Percentiles rank a stretch among this genome's conserved stretches.
Conservation (phyloP, 805 yeast species). For the Kregervanrija fluxuum region DNA sequence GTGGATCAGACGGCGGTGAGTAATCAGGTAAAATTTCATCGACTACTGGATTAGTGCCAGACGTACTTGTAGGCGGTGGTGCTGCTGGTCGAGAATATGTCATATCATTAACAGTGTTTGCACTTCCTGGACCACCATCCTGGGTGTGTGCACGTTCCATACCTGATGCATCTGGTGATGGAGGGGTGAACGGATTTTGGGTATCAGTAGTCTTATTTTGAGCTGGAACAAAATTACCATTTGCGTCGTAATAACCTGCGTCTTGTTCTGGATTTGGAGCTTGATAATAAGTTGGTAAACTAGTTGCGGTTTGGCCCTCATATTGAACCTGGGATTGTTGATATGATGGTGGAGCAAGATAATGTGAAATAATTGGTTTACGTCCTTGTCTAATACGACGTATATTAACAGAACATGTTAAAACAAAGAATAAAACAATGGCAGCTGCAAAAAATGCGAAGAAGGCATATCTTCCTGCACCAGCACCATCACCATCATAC, state of each 20-base stretch:
- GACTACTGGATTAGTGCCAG: background rate
- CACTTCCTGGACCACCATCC: constrained; percentile 1
- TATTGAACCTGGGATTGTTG: constrained; percentile 47
- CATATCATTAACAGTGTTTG: constrained; percentile 1
- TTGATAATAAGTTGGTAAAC: constrained; percentile 63
- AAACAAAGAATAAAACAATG: constrained; percentile 37
- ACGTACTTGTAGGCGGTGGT: constrained; percentile 1
- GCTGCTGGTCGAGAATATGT: background rate
- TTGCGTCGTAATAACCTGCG: constrained; percentile 66
- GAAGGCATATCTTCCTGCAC: constrained; percentile 51
- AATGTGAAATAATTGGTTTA: constrained; percentile 57
- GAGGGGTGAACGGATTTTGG: background rate
- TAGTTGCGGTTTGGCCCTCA: constrained; percentile 29
- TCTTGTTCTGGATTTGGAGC: constrained; percentile 59
- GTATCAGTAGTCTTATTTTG: background rate
- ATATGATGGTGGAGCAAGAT: constrained; percentile 60
- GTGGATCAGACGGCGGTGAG: constrained; percentile 4
- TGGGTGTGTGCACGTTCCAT: background rate
- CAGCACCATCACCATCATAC: constrained; percentile 5
- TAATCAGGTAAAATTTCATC: constrained; percentile 2
- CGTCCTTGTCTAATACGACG: constrained; percentile 44
- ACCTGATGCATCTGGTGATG: background rate
- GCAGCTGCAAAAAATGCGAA: constrained; percentile 53
- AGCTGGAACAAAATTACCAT: constrained; percentile 41
- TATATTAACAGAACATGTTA: constrained; percentile 49